A percentile compares a stretch with the other conserved stretches of the same genome.
Conservation (phyloP, 768 basidiomycete species). For the Nidularia pulvinata region DNA sequence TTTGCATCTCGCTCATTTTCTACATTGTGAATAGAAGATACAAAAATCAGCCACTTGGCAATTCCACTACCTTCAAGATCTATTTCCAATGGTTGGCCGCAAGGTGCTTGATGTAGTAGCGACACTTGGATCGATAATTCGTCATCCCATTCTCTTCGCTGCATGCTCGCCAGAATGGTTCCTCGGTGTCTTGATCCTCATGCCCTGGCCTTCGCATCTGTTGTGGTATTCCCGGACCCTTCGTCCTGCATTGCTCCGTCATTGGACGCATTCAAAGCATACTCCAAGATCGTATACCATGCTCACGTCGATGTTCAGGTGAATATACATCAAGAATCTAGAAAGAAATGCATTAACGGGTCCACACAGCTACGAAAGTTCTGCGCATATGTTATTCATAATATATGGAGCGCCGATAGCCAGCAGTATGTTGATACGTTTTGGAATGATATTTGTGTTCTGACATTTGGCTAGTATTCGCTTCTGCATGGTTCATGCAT, state of each 20-base stretch:
- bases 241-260: not conserved
- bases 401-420: not conserved
- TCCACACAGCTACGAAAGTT: not conserved
- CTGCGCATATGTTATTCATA: not conserved
- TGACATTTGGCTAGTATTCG: not conserved
- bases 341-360: not conserved
- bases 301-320: not conserved
- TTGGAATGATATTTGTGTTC: not conserved
- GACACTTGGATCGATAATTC: too few species aligned
- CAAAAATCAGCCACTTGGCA: not conserved
- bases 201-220: not conserved
- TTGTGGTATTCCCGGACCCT: not conserved
- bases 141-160: not conserved
- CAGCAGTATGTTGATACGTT: not conserved
- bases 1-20: not conserved
- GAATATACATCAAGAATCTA: not conserved
- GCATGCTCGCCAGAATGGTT: not conserved
- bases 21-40: not conserved
- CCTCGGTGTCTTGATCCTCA: not conserved
- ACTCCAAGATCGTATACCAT: not conserved
- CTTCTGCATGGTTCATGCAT: not conserved
- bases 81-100: not conserved
- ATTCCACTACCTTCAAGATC: not conserved
- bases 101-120: not conserved
- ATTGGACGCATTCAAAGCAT: not conserved